Percentiles rank a stretch among this genome's conserved stretches.
Evolutionary conservation across 805 yeast species (phyloP).

Genomic region (Myxozyma mucilagina): DNA sequence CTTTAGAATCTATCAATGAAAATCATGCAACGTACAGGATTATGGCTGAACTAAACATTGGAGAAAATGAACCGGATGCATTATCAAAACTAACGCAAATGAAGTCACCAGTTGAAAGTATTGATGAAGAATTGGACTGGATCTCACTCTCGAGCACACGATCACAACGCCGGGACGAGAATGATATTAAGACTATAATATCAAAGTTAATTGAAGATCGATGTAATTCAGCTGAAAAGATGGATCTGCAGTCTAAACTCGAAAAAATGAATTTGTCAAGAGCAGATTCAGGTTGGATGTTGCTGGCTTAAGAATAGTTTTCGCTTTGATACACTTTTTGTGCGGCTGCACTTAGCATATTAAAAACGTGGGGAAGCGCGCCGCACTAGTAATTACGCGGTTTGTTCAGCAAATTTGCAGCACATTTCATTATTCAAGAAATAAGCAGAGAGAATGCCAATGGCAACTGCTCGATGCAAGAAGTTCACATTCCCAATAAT

Average conservation of each 20-base stretch:
- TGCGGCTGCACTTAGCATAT: too few species aligned
- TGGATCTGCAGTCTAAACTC: not conserved
- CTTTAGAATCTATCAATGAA: constrained; percentile 5
- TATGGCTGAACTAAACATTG: not conserved
- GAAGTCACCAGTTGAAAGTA: not conserved
- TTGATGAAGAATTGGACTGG: not conserved
- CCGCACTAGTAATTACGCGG: too few species aligned
- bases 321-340: too few species aligned
- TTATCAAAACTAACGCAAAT: not conserved
- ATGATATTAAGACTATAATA: not conserved
- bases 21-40: constrained; percentile 9
- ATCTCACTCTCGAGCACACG: not conserved
- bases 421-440: too few species aligned
- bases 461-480: too few species aligned
- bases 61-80: not conserved
- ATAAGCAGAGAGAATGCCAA: too few species aligned
- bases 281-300: constrained; percentile 12
- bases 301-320: constrained; percentile 3
- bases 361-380: too few species aligned
- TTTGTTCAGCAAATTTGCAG: too few species aligned
- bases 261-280: constrained; percentile 2
- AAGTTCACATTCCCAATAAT: too few species aligned
- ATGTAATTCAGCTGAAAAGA: not conserved
- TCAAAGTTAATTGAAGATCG: not conserved
- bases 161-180: not conserved